Conservation (phyloP, 75 land plant species). For the Sequoiadendron giganteum region DNA sequence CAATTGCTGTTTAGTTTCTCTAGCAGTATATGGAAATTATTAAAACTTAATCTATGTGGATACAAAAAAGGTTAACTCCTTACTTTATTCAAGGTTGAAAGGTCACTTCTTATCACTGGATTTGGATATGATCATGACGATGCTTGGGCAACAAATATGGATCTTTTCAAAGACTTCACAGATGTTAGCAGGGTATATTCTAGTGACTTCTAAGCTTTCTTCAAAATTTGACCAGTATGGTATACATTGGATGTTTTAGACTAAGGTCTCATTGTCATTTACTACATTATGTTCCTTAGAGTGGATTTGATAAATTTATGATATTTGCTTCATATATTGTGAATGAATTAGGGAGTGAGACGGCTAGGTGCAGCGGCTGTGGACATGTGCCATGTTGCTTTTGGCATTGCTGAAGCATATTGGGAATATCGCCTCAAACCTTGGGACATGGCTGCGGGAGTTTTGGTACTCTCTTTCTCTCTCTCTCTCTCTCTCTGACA, state of each 20-base stretch:
- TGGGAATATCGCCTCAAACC: slow-evolving; percentile 99
- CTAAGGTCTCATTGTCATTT: not conserved
- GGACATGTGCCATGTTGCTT: slow-evolving; percentile 98
- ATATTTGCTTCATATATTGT: not conserved
- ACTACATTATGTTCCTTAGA: not conserved
- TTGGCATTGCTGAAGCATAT: slow-evolving; percentile 92
- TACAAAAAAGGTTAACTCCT: not conserved
- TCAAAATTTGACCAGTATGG: not conserved
- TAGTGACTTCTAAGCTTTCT: slow-evolving; percentile 7
- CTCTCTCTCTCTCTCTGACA: not conserved
- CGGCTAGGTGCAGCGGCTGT: slow-evolving; percentile 96
- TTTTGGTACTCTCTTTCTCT: slow-evolving; percentile 58
- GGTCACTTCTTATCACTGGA: slow-evolving; percentile 90
- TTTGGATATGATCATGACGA: slow-evolving; percentile 99
- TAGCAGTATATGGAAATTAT: not conserved
- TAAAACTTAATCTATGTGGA: not conserved
- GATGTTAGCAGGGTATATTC: slow-evolving; percentile 86
- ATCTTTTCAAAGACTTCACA: slow-evolving; percentile 87
- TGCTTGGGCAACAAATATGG: slow-evolving; percentile 89
- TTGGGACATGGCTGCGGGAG: slow-evolving; percentile 99
- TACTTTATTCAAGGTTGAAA: slow-evolving; percentile 62
- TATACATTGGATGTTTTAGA: not conserved
- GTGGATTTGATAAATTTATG: not conserved
- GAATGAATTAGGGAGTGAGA: slow-evolving; percentile 76
- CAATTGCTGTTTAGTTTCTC: not conserved